Evolutionary conservation across 2,329 filamentous ascomycete genomes (phyloP).

Genomic region (Colletotrichum spinosum): DNA sequence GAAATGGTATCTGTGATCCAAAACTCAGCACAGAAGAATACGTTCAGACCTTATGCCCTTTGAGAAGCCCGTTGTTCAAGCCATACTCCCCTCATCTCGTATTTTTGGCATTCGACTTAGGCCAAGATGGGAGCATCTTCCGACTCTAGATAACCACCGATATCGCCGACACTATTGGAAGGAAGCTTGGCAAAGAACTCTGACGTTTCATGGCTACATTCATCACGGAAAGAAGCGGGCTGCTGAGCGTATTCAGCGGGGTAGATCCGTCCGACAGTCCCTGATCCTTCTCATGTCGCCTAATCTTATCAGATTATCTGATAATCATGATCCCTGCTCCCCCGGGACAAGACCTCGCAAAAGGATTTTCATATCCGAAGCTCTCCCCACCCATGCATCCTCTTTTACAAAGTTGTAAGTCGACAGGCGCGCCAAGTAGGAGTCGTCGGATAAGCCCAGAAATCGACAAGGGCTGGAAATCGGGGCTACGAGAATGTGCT

Average conservation of each 20-base stretch:
- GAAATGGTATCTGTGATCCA: not conserved
- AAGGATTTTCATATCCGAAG: constrained; percentile 21
- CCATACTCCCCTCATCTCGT: not conserved
- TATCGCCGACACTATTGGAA: constrained; percentile 29
- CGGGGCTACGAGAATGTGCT: too few species aligned
- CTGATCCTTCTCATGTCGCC: not conserved
- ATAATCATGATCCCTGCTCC: constrained; percentile 37
- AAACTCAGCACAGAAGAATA: too few species aligned
- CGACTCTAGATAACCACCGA: constrained; percentile 6
- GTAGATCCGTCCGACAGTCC: constrained; percentile 4
- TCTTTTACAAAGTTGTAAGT: constrained; percentile 7
- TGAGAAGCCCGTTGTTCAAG: not conserved
- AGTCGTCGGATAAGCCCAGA: too few species aligned
- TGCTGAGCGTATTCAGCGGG: constrained; percentile 25
- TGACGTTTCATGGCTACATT: not conserved
- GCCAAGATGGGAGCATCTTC: not conserved
- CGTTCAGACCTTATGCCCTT: not conserved
- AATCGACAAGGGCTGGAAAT: too few species aligned
- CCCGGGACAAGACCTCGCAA: constrained; percentile 13
- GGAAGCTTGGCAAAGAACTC: constrained; percentile 22
- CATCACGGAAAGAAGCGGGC: constrained; percentile 12
- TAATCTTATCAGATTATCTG: constrained; percentile 43
- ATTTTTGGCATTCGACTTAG: not conserved
- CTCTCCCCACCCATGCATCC: constrained; percentile 7
- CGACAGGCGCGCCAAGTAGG: too few species aligned